Evolutionary conservation across 352 stramenopile genomes (phyloP), one percentile per base, ranked within the genome.

Genomic region (Peronospora farinosa): DNA sequence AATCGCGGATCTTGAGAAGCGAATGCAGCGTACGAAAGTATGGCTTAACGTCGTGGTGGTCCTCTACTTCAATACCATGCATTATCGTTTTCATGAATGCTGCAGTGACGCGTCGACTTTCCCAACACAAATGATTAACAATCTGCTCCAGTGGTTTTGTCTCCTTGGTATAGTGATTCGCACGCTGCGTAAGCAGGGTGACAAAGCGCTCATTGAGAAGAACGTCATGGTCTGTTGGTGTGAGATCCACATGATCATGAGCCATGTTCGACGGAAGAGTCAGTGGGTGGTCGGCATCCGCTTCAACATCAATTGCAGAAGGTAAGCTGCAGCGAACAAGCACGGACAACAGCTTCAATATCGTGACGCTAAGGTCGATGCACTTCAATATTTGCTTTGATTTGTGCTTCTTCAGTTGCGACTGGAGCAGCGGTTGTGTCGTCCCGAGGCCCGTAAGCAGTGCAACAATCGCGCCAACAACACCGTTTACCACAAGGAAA

Each of bases 11-110:
- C 51, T 89, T 91, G 15, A 92, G 55, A 9, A 95, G 47, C 44
- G 80, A 73, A 31, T 86, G 88, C 5, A 95, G 49, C n/a, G 80
- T 88, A 10, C 84, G 84, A 50, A 95, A 93, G 38, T 86, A 93
- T n/a, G 82, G 63, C 40, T 95, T 95, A 40, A 95, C 69, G 36
- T 92, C 81, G 25, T 93, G 77, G 46, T 93, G 78, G 49, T 95
- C 82, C 43, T 90, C 73, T 23, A 60, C 55, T 50, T 92, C 75
- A 11, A 95, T 82, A n/a, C 78, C 82, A 28, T 77, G 59, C 46
- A 85, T 71, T 47, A 95, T 78, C 15, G 57, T 72, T 32, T 88
- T 63, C 35, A 88, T 43, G 30, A 89, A 85, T 12, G 70, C 52
- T 1, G 48, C 37, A 27, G 84, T 86, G 9, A 86, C 63, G 2